These are phyloP conservation scores for Aspergillus bertholletiae DNA, from an alignment of 495 filamentous ascomycete species.

Conservation along the genomic window DNA sequence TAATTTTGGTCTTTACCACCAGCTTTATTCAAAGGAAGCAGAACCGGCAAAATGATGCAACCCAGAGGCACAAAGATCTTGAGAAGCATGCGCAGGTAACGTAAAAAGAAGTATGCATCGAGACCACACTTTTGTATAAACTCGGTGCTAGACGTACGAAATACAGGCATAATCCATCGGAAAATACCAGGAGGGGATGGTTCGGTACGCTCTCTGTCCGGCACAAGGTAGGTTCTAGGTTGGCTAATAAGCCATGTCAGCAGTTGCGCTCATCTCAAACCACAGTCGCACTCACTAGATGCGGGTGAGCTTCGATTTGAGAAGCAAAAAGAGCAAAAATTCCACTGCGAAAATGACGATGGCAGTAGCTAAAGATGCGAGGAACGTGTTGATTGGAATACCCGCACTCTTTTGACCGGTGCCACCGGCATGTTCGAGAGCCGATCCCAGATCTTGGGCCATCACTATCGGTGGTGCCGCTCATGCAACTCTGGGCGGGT, in stretches of 20 bases:
- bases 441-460: slow-evolving; percentile 30
- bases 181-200: slow-evolving; percentile 68
- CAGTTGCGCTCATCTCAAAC: background rate
- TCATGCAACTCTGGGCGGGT: background rate
- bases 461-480: slow-evolving; percentile 15
- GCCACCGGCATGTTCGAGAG: slow-evolving; percentile 36
- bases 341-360: slow-evolving; percentile 75
- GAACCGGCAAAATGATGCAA: slow-evolving; percentile 73
- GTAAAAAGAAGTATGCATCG: slow-evolving; percentile 96
- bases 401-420: slow-evolving; percentile 45
- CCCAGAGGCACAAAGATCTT: slow-evolving; percentile 87
- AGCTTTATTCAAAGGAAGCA: slow-evolving; percentile 78
- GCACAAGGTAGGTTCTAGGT: slow-evolving; percentile 88
- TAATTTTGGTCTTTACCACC: slow-evolving; percentile 61
- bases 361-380: slow-evolving; percentile 71
- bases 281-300: slow-evolving; percentile 66
- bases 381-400: slow-evolving; percentile 54
- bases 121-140: slow-evolving; percentile 93
- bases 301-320: slow-evolving; percentile 73
- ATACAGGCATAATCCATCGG: slow-evolving; percentile 65
- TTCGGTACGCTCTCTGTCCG: slow-evolving; percentile 76
- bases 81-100: slow-evolving; percentile 89
- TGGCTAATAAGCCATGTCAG: slow-evolving; percentile 47
- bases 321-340: slow-evolving; percentile 68
- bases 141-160: slow-evolving; percentile 76